A percentile compares a stretch with the other conserved stretches of the same genome.
Evolutionary conservation across 352 stramenopile genomes (phyloP).

Genomic region (Pythium oligandrum): DNA sequence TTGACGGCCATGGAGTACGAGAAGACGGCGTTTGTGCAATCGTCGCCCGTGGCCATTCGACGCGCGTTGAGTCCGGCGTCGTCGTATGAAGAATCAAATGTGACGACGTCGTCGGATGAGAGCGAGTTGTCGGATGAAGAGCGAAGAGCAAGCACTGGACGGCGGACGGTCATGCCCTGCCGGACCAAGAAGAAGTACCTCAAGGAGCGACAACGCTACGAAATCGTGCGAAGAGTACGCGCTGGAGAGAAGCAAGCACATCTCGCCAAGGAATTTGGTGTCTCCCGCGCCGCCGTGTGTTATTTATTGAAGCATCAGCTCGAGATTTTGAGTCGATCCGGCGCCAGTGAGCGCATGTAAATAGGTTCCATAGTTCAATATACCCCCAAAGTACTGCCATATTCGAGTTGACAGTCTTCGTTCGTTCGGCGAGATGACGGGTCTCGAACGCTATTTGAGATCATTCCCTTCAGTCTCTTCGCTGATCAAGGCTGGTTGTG

Average conservation of each 20-base stretch:
- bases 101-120: constrained; percentile 1
- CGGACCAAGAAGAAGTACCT: constrained; percentile 67
- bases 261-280: constrained; percentile 59
- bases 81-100: constrained; percentile 2
- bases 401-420: not conserved
- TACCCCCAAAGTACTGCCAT: not conserved
- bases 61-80: not conserved
- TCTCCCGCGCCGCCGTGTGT: constrained; percentile 56
- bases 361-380: not conserved
- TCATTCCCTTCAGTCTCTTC: too few species aligned
- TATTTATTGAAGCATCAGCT: constrained; percentile 63
- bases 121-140: constrained; percentile 14
- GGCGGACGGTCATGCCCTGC: constrained; percentile 10
- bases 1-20: constrained; percentile 13
- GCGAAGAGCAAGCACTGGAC: not conserved
- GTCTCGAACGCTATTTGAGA: too few species aligned
- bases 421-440: too few species aligned
- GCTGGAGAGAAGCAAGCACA: constrained; percentile 55
- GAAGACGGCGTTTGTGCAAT: constrained; percentile 6
- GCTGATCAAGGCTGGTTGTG: too few species aligned
- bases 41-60: too few species aligned
- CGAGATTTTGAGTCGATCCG: constrained; percentile 50
- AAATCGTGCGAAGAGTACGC: constrained; percentile 58
- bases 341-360: not conserved
- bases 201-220: constrained; percentile 53